Evolutionary conservation across 2,329 filamentous ascomycete genomes (phyloP), one percentile per base, ranked within the genome.

Genomic region (Nemania abortiva): DNA sequence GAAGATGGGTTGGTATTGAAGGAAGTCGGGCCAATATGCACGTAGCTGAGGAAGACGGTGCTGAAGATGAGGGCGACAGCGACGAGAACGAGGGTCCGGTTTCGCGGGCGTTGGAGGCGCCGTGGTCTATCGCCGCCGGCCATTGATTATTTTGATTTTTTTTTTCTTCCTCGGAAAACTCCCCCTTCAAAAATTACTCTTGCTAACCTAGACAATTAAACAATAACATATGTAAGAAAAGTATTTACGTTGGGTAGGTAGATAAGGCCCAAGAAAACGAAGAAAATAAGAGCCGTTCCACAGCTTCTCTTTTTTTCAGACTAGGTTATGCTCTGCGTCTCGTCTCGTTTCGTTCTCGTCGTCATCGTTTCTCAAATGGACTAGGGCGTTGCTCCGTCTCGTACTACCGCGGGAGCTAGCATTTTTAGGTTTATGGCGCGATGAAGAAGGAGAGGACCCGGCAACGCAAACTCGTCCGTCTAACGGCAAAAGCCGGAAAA

Each of bases 51-150:
- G 52, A 61, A 68, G 31, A 68, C 9, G 39, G 27, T n/a, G 45
- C 42, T 53, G 0, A 65, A 11, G 47, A 68, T 65, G 58, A 74
- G 66, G 24, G 52, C 11, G 37, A 65, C 45, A 37, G 56, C 47
- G 15, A 15, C 52, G 58, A 72, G 59, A 47, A 56, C 7, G n/a
- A 65, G 37, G 27, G 27, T 29, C 5, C 49, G 58, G 56, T 47
- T 57, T 67, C 47, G 65, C 47, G 63, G 31, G 56, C 66, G 55
- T 61, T 18, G 58, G 29, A 27, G 47, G 54, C 37, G 65, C 27
- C 57, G 49, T n/a, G 5, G 20, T 20, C 24, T 27, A n/a, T 58
- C 27, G 57, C 20, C 18, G 34, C 20, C 18, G 34, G 69, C 66
- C 69, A 71, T 71, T 39, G 50, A 55, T 20, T 24, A 24, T 50